phyloP scores from a whole-genome alignment of 768 basidiomycete species.

The Ramaria rubella region DNA sequence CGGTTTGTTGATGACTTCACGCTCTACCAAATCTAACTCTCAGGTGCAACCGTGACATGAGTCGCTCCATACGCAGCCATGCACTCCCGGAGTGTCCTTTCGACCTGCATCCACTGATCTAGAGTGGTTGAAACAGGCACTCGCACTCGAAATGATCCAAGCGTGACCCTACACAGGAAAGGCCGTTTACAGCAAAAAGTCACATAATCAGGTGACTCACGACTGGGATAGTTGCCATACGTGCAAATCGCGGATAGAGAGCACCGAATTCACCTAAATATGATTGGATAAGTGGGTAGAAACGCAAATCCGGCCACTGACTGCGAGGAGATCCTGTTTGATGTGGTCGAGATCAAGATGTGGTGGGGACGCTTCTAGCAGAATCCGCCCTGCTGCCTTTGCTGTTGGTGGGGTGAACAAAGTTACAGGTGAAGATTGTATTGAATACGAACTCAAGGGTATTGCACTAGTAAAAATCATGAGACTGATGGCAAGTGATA shows the following conservation, averaged over 20 bases:
- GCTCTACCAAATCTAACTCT: too few relatives aligned
- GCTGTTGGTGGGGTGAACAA: constrained; percentile 39
- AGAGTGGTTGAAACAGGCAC: background rate
- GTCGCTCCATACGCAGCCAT: background rate
- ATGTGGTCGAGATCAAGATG: background rate
- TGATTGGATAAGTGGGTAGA: background rate
- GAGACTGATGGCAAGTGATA: constrained; percentile 42
- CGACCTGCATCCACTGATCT: background rate
- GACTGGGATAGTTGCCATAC: constrained; percentile 52
- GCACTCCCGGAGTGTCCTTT: background rate
- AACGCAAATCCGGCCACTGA: background rate
- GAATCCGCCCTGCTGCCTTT: background rate
- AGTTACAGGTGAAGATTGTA: constrained; percentile 41
- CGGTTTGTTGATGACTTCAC: too few relatives aligned
- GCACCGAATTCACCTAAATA: constrained; percentile 38
- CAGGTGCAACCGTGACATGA: background rate
- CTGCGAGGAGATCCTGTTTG: background rate
- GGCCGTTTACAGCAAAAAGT: background rate
- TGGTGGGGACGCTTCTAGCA: background rate
- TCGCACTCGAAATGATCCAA: background rate
- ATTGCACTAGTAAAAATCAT: constrained; percentile 49
- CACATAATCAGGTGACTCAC: constrained; percentile 19
- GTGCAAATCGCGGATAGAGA: constrained; percentile 46
- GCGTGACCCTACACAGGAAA: background rate
- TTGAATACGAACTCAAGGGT: constrained; percentile 44